Evolutionary conservation across 768 basidiomycete genomes (phyloP), one percentile per base, ranked within the genome.

Genomic region (Tubosaeta sp.): DNA sequence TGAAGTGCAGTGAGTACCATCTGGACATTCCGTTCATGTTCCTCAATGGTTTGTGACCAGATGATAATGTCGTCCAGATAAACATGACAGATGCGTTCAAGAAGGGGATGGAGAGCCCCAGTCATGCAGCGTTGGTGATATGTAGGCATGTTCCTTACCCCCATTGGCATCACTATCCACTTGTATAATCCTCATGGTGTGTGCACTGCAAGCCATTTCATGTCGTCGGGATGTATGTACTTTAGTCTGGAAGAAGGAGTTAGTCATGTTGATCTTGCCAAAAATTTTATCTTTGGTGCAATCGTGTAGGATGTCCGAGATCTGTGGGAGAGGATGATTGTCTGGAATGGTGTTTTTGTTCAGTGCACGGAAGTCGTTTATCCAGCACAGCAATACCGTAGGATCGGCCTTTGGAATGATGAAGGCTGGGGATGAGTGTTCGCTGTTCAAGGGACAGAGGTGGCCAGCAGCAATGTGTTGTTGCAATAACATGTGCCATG

Each of bases 101-200:
- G 11, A 7, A 44, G 31, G 12, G 8, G 31, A 9, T 4, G 21
- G 5, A 44, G 12, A 0, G 14, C 44, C 19, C 31, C 1, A 2
- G 30, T 22, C 30, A 44, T 32, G 6, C 6, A 7, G 0, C 14
- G 8, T 8, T 44, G 44, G 4, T 44, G 44, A 6, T 4, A 13
- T 0, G 31, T 11, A 9, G 31, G 44, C 3, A 13, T 13, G 9
- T 44, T 44, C 1, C 21, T 11, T 0, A 46, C 21, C 1, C 32
- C 44, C 44, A 34, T 45, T 6, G n/a, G 44, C 44, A 45, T 45
- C 6, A 45, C 44, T 1, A 6, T 45, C 44, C 70, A 79, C 43
- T 79, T 73, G 48, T 68, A 77, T 0, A 63, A 49, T 0, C 77
- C 72, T 19, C 69, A 69, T 0, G 69, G 74, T 0, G 73, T 78